These are phyloP conservation scores for Waltiozyma sp. DNA, from an alignment of 1,139 yeast species.

Conservation along the genomic window DNA sequence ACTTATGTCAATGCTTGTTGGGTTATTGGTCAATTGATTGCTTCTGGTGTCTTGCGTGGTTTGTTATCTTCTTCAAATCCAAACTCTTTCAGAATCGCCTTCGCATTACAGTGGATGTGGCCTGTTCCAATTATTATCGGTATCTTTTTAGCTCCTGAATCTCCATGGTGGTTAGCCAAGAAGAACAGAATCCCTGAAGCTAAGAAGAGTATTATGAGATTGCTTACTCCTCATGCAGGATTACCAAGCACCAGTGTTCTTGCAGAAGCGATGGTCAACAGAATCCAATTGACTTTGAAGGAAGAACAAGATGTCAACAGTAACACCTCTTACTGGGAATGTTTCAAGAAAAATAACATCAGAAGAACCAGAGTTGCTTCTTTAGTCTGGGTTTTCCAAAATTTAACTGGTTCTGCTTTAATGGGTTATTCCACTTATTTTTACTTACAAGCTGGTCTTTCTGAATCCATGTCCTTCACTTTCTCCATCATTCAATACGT, in stretches of 20 bases:
- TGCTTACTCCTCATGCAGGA: slow-evolving; percentile 4
- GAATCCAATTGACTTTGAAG: slow-evolving; percentile 22
- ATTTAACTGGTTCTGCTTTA: slow-evolving; percentile 39
- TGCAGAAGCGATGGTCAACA: slow-evolving; percentile 17
- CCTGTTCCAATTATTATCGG: slow-evolving; percentile 43
- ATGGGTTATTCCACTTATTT: slow-evolving; percentile 34
- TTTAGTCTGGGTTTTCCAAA: slow-evolving; percentile 36
- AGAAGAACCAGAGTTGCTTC: slow-evolving; percentile 45
- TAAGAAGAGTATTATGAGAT: slow-evolving; percentile 6
- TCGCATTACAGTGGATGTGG: slow-evolving; percentile 53
- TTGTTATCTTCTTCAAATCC: slow-evolving; percentile 11
- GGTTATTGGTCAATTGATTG: slow-evolving; percentile 24
- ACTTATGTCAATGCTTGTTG: slow-evolving; percentile 21
- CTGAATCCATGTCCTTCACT: slow-evolving; percentile 20
- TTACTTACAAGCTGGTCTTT: slow-evolving; percentile 27
- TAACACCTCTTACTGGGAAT: slow-evolving; percentile 27
- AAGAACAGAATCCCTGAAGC: slow-evolving; percentile 9
- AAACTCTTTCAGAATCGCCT: slow-evolving; percentile 30
- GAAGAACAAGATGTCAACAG: slow-evolving; percentile 18
- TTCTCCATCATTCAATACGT: slow-evolving; percentile 23
- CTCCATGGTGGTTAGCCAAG: slow-evolving; percentile 30
- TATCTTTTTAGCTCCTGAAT: slow-evolving; percentile 40
- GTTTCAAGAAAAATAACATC: slow-evolving; percentile 34
- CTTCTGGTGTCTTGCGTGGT: slow-evolving; percentile 12
- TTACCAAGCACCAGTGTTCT: slow-evolving; percentile 9